These are phyloP conservation scores for Exophiala aquamarina DNA, from an alignment of 2,329 filamentous ascomycete species.

Conservation along the genomic window DNA sequence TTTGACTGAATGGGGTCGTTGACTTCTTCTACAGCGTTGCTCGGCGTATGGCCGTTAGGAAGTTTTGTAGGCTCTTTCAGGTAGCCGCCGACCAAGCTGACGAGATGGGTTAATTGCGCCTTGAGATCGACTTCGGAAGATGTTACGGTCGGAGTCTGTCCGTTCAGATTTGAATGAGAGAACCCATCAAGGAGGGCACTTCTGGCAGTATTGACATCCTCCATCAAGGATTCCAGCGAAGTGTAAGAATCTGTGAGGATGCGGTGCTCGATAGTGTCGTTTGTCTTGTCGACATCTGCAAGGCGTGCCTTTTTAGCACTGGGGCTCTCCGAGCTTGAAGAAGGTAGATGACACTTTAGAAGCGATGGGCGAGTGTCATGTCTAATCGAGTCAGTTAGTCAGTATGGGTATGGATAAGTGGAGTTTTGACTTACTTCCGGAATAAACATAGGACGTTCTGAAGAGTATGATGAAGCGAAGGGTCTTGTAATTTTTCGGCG, in stretches of 20 bases:
- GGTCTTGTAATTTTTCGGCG: constrained; percentile 8
- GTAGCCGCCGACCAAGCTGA: constrained; percentile 10
- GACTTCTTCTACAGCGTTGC: constrained; percentile 9
- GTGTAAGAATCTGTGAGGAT: constrained; percentile 40
- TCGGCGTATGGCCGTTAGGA: not conserved
- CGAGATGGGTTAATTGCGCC: constrained; percentile 13
- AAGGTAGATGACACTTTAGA: constrained; percentile 40
- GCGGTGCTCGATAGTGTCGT: constrained; percentile 38
- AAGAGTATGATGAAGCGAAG: constrained; percentile 12
- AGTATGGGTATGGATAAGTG: constrained; percentile 8
- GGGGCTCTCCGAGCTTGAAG: constrained; percentile 37
- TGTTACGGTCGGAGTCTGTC: not conserved
- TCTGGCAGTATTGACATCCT: constrained; percentile 35
- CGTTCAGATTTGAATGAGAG: constrained; percentile 12
- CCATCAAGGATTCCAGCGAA: constrained; percentile 42
- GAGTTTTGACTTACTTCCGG: constrained; percentile 14
- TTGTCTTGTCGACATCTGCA: constrained; percentile 35
- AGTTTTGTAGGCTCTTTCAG: constrained; percentile 3
- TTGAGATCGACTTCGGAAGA: constrained; percentile 5
- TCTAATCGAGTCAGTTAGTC: constrained; percentile 32
- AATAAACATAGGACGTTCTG: constrained; percentile 16
- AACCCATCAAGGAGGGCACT: constrained; percentile 11
- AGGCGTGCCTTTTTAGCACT: constrained; percentile 45
- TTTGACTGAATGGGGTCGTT: constrained; percentile 3
- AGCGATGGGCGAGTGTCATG: constrained; percentile 46